A percentile compares a stretch with the other conserved stretches of the same genome.
phyloP scores from a whole-genome alignment of 257 asterid species.

The Solanum medicagineum region DNA sequence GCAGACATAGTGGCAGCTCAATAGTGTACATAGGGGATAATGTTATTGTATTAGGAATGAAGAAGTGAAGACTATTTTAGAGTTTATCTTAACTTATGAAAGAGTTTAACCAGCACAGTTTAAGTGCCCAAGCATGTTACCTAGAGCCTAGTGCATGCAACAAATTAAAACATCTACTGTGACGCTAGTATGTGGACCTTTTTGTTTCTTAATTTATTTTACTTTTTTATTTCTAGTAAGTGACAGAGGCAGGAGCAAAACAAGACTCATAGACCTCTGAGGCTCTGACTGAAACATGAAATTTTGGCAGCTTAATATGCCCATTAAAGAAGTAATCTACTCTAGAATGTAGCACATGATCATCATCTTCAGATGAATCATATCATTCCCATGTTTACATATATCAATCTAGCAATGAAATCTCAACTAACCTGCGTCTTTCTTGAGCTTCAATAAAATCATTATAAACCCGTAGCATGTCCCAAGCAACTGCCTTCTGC shows the following conservation, averaged over 20 bases:
- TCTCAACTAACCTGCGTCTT: constrained; percentile 52
- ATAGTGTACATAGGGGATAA: background rate
- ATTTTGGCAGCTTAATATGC: background rate
- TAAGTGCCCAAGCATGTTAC: background rate
- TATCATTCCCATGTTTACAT: background rate
- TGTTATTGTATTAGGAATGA: background rate
- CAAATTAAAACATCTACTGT: background rate
- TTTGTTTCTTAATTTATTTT: background rate
- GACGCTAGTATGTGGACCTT: background rate
- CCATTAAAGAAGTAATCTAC: background rate
- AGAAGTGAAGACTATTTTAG: background rate
- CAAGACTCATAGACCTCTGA: background rate
- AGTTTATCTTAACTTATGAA: background rate
- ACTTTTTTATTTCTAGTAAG: background rate
- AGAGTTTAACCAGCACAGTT: background rate
- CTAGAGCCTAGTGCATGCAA: background rate
- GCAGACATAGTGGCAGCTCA: background rate
- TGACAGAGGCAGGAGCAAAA: background rate
- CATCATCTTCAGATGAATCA: background rate
- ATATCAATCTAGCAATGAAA: background rate
- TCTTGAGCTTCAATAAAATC: constrained; percentile 79
- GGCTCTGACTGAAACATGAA: background rate
- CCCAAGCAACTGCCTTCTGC: constrained; percentile 97
- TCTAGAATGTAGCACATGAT: background rate
- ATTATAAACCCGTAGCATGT: constrained; percentile 84